Percentiles rank a stretch among this genome's conserved stretches.
These are phyloP conservation scores for Ophiosphaerella narmari DNA, from an alignment of 2,329 filamentous ascomycete genomes.

Conservation along the genomic window DNA sequence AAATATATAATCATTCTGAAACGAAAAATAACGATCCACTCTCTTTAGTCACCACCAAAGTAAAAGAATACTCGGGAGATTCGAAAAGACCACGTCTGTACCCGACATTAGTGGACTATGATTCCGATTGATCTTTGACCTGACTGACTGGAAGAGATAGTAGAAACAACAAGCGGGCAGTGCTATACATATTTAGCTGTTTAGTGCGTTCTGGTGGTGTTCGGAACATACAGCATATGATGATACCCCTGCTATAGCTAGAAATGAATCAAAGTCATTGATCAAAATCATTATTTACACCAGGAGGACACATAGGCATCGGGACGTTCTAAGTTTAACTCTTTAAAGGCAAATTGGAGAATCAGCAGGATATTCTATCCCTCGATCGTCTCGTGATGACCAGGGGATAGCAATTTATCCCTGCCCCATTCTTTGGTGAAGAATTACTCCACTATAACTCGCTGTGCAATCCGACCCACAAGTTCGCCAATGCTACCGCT, in stretches of 20 bases:
- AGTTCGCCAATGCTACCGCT: slow-evolving; percentile 10
- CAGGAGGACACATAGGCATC: too few relatives aligned
- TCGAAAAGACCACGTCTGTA: slow-evolving; percentile 3
- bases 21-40: background rate
- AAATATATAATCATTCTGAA: slow-evolving; percentile 4
- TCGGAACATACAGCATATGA: background rate
- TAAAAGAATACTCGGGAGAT: background rate
- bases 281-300: too few relatives aligned
- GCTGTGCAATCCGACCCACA: slow-evolving; percentile 8
- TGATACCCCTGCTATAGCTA: background rate
- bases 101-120: slow-evolving; percentile 29
- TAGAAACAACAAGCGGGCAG: background rate
- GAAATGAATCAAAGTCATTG: background rate
- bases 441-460: background rate
- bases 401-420: too few relatives aligned
- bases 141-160: background rate
- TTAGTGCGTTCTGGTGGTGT: background rate
- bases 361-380: too few relatives aligned
- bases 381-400: too few relatives aligned
- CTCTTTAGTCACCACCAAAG: background rate
- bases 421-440: background rate
- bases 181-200: background rate
- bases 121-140: slow-evolving; percentile 28
- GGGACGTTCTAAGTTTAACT: too few relatives aligned
- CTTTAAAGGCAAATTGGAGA: too few relatives aligned